Evolutionary conservation across 495 filamentous ascomycete species (phyloP).

Genomic region (Monascus purpureus): DNA sequence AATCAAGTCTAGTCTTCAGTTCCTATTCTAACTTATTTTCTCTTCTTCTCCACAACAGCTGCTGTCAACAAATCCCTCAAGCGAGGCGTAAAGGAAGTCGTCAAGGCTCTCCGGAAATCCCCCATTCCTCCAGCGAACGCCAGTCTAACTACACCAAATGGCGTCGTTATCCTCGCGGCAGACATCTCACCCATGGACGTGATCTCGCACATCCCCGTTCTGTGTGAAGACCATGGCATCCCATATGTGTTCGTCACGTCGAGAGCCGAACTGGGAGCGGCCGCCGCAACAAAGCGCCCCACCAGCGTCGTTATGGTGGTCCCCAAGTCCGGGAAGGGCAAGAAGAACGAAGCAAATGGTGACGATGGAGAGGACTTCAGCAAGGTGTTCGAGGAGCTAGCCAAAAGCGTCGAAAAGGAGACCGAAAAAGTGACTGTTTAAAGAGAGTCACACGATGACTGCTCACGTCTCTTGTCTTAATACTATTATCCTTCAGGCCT

Average conservation of each 20-base stretch:
- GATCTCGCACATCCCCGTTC: conserved; percentile 89
- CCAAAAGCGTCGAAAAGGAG: conserved; percentile 64
- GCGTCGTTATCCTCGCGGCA: conserved; percentile 80
- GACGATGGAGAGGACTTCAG: conserved; percentile 51
- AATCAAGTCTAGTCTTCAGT: too few relatives aligned
- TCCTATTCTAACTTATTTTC: too few relatives aligned
- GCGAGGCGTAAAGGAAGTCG: conserved; percentile 95
- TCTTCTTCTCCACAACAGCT: conserved; percentile 34
- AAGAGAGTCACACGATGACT: conserved; percentile 5
- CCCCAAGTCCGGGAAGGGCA: conserved; percentile 41
- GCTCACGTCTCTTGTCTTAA: conserved; percentile 10
- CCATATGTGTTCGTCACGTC: conserved; percentile 86
- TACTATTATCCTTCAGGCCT: too few relatives aligned
- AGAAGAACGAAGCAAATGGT: conserved; percentile 28
- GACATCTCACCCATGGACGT: conserved; percentile 97
- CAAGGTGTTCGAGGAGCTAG: conserved; percentile 56
- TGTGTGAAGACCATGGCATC: conserved; percentile 93
- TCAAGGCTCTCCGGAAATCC: conserved; percentile 90
- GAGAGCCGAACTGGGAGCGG: conserved; percentile 79
- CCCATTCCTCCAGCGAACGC: conserved; percentile 41
- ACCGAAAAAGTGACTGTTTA: conserved; percentile 32
- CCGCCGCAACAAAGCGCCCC: conserved; percentile 83
- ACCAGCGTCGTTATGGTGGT: conserved; percentile 86
- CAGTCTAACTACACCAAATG: conserved; percentile 38
- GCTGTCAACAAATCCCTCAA: conserved; percentile 87